Evolutionary conservation across 2,329 filamentous ascomycete genomes (phyloP), one percentile per base, ranked within the genome.

Genomic region (Alternaria ventricosa): DNA sequence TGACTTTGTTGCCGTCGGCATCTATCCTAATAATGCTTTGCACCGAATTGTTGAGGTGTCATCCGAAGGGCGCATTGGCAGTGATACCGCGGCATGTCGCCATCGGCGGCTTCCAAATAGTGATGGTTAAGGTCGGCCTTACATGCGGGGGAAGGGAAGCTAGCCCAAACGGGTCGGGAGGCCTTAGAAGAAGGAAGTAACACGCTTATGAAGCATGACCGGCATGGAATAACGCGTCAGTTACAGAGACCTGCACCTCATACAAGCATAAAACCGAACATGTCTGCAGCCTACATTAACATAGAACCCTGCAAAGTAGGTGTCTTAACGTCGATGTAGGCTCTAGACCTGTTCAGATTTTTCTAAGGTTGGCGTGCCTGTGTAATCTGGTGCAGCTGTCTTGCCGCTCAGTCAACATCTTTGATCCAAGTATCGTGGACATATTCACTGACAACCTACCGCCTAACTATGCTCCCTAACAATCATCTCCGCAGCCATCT

Each of bases 401-500:
- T 27, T 60, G 49, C 50, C 57, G 28, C 22, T 22, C 36, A 41
- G n/a, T 33, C 30, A 33, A 33, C 30, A 33, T 33, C 30, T 33
- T 6, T 33, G 30, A 33, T 15, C 12, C 12, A 33, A 33, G 30
- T 33, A 33, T 36, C 30, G 13, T 28, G 13, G 3, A 36, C 12
- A 3, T 0, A 55, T 44, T 22, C 18, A n/a, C 23, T 4, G 5
- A 44, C 23, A 22, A 3, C 22, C 55, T 22, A 50, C 27, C 25
- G 36, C 27, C 36, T 63, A 55, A 15, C 20, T 53, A 22, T 67
- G 6, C 27, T 58, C 64, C 3, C 12, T 4, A 5, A 73, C 53
- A 20, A 75, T 67, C 63, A 72, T 69, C 36, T 68, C 65, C 1
- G 73, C 71, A 4, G 70, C 75, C 55, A 15, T 72, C 55, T 77